A percentile compares a stretch with the other conserved stretches of the same genome.
phyloP scores from a whole-genome alignment of 257 asterid species.

The Phtheirospermum japonicum region DNA sequence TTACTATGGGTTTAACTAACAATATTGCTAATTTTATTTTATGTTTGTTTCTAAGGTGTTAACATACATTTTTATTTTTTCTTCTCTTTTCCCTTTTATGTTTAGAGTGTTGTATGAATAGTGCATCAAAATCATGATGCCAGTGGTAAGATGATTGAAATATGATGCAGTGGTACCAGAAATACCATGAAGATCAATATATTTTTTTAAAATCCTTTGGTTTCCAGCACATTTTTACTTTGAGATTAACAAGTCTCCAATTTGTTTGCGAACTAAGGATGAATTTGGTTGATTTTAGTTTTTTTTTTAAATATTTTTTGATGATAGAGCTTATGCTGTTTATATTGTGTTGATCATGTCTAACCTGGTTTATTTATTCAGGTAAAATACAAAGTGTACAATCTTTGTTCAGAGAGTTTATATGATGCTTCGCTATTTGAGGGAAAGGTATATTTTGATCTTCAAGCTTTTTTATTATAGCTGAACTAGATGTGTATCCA shows the following conservation, averaged over 20 bases:
- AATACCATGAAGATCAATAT: neutral
- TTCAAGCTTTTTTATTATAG: no score
- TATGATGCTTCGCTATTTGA: no score
- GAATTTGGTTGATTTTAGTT: constrained; percentile 22
- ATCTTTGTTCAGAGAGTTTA: constrained; percentile 96
- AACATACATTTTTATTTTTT: no score
- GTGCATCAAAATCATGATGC: no score
- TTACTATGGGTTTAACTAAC: no score
- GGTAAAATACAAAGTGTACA: constrained; percentile 95
- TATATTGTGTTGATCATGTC: constrained; percentile 2
- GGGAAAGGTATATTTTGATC: no score
- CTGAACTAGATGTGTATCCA: no score
- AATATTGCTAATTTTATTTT: no score
- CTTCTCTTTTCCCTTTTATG: no score
- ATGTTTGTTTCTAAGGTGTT: no score
- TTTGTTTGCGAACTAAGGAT: constrained; percentile 7
- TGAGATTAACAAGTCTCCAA: neutral
- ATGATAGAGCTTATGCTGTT: constrained; percentile 5
- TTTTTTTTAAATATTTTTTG: no score
- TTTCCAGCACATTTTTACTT: constrained; percentile 13
- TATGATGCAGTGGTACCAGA: neutral
- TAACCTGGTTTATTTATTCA: constrained; percentile 35
- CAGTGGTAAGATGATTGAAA: constrained; percentile 1
- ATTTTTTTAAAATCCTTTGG: neutral
- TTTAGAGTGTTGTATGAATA: no score